These are phyloP conservation scores for Aspergillus taichungensis DNA, from an alignment of 495 filamentous ascomycete genomes.

Conservation along the genomic window DNA sequence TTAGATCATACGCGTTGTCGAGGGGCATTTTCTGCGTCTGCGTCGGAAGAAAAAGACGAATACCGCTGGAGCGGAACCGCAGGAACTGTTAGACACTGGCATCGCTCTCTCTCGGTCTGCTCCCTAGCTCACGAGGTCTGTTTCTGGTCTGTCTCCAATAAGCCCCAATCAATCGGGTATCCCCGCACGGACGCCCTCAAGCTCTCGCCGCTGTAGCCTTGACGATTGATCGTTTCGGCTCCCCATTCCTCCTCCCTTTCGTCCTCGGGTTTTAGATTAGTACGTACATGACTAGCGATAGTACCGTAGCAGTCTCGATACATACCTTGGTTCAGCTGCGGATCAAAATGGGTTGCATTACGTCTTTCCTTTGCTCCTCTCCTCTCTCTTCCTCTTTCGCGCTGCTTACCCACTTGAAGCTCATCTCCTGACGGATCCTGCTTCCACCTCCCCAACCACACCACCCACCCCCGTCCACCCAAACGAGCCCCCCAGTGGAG, in stretches of 20 bases:
- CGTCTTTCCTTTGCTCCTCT: constrained; percentile 2
- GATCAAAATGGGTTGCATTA: constrained; percentile 2
- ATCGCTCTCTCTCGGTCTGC: constrained; percentile 4
- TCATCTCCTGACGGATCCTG: constrained; percentile 12
- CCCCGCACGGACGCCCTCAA: too few species aligned
- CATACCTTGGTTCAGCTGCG: constrained; percentile 5
- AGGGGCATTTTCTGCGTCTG: constrained; percentile 1
- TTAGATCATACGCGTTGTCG: too few species aligned
- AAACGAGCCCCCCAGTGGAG: constrained; percentile 11
- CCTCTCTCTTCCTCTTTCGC: neutral
- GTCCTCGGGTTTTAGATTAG: too few species aligned
- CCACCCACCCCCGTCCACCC: constrained; percentile 5
- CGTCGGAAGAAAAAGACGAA: constrained; percentile 12
- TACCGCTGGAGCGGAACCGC: constrained; percentile 19
- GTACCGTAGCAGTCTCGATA: constrained; percentile 7
- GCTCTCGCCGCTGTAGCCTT: neutral
- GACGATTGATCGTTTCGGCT: too few species aligned
- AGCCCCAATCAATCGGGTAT: too few species aligned
- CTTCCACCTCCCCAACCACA: neutral
- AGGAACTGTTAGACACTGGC: constrained; percentile 19
- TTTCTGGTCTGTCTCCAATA: neutral
- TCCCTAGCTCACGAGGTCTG: constrained; percentile 19
- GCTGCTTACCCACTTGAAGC: constrained; percentile 11
- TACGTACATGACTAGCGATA: neutral
- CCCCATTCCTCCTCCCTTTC: too few species aligned